Evolutionary conservation across 2,329 filamentous ascomycete species (phyloP), one percentile per base, ranked within the genome.

Genomic region (Pseudocercospora crystallina): DNA sequence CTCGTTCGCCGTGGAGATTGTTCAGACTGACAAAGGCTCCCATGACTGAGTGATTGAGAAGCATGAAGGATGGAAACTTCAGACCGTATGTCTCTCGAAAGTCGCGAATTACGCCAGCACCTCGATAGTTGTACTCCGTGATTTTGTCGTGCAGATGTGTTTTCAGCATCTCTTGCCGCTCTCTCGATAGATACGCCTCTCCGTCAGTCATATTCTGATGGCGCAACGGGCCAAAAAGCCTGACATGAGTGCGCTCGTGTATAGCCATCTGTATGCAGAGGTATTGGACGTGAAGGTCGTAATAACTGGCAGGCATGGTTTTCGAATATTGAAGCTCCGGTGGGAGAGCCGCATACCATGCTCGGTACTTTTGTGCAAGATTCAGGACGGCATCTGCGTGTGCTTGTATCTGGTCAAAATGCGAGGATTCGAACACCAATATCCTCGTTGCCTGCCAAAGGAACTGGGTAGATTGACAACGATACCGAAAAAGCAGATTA

Each of bases 31-130:
- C 31, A 30, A 49, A 49, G 9, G 37, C 47, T 2, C 47, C 47
- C 39, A 49, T 26, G n/a, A 49, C 36, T 7, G 47, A 49, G 34
- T 49, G 47, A 20, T 49, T 49, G 29, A 49, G 34, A 8, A 49
- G 20, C 2, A 49, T 42, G 11, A 49, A 43, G 5, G 47, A 49
- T 9, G 43, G 20, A 10, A 39, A 49, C 26, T 49, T 49, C 14
- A 49, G 26, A 2, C 47, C 47, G 12, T 49, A 49, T 13, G 14
- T 38, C 39, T 49, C 47, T 14, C 47, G 47, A 20, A 31, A 49
- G 5, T 33, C 20, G 13, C 47, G 47, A 7, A 49, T 49, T 13
- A 42, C 20, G 13, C 39, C 33, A 10, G 47, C 47, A 20, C 47
- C 47, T 7, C 38, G 33, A 11, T 49, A 49, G 33, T 40, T 43